Base-by-base conservation (phyloP, 148 eudicot genomes). In the Simmondsia chinensis region DNA sequence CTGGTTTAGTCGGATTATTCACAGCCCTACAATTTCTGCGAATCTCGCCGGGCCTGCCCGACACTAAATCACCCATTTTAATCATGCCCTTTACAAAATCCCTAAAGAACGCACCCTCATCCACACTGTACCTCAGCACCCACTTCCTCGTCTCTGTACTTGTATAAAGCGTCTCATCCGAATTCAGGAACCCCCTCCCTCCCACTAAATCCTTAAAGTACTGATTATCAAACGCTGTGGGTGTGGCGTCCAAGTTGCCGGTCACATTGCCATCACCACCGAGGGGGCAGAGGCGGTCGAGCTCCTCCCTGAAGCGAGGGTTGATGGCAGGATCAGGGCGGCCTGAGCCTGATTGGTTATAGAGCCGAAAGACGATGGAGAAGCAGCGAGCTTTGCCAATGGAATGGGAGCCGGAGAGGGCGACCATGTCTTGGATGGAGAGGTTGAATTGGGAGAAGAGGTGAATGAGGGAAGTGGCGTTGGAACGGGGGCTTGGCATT, bases 401-500 rank as follows among this genome's bases (percentile, higher is more conserved):
- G 5, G 95, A 79, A 63, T 89, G 97, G 7, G 97, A 84, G 8
- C 97, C 97, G 0, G 97, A 89, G 16, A 89, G 79, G 39, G 97
- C 85, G 30, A 89, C 97, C 2, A 89, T 46, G 43, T 85, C 95
- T 54, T 76, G 58, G 3, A 63, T 42, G 9, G 85, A 63, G 40
- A 89, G 85, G 60, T 81, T 59, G 61, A 61, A 74, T 38, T 38
- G 69, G 1, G 32, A 46, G 61, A 84, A 89, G 43, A 89, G 88
- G 45, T 65, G 50, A 3, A 76, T 64, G 44, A 89, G 79, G 24
- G 24, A 13, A 30, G 46, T 79, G 1, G 97, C 82, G 17, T 81
- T 72, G 41, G 85, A 75, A 57, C 97, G 76, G 39, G 97, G 97
- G 47, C 97, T 89, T 20, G 97, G 97, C 95, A 89, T 84, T 37